phyloP scores from a whole-genome alignment of 2,329 filamentous ascomycete genomes.

The Dothiorella sarmentorum region DNA sequence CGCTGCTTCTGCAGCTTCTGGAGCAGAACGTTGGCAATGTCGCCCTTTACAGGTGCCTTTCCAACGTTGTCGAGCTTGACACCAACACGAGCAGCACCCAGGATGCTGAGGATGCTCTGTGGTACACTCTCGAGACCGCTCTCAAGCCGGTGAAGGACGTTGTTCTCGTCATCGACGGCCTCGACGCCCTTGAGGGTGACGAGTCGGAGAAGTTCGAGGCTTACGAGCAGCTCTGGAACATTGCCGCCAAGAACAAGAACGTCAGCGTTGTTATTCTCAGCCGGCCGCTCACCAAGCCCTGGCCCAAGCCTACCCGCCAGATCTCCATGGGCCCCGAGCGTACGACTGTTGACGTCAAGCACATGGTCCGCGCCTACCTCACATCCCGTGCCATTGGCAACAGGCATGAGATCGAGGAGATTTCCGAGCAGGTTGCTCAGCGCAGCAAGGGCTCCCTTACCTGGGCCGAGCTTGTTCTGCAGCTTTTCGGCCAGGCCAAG shows the following conservation, averaged over 20 bases:
- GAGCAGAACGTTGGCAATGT: conserved; percentile 46
- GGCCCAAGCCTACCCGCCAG: conserved; percentile 37
- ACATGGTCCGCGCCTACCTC: conserved; percentile 26
- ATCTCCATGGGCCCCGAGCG: conserved; percentile 38
- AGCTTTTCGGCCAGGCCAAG: conserved; percentile 39
- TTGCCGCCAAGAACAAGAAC: conserved; percentile 36
- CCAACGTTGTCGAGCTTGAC: conserved; percentile 31
- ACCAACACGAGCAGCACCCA: conserved; percentile 26
- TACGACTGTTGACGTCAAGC: conserved; percentile 28
- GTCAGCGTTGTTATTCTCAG: conserved; percentile 44
- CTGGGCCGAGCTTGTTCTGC: conserved; percentile 42
- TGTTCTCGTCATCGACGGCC: conserved; percentile 46
- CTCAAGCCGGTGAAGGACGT: conserved; percentile 38
- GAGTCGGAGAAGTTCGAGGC: conserved; percentile 31
- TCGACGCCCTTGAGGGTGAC: conserved; percentile 45
- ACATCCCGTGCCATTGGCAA: conserved; percentile 26
- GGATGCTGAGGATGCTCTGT: conserved; percentile 40
- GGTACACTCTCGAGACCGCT: conserved; percentile 40
- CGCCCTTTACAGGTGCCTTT: conserved; percentile 28
- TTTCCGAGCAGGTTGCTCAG: conserved; percentile 39
- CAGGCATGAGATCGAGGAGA: conserved; percentile 32
- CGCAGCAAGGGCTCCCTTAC: conserved; percentile 45
- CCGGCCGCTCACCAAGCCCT: conserved; percentile 33
- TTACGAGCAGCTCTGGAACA: conserved; percentile 38
- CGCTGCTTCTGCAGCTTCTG: conserved; percentile 46